Evolutionary conservation across 23 red algal species (phyloP).

Genomic region (Pyropia yezoensis): DNA sequence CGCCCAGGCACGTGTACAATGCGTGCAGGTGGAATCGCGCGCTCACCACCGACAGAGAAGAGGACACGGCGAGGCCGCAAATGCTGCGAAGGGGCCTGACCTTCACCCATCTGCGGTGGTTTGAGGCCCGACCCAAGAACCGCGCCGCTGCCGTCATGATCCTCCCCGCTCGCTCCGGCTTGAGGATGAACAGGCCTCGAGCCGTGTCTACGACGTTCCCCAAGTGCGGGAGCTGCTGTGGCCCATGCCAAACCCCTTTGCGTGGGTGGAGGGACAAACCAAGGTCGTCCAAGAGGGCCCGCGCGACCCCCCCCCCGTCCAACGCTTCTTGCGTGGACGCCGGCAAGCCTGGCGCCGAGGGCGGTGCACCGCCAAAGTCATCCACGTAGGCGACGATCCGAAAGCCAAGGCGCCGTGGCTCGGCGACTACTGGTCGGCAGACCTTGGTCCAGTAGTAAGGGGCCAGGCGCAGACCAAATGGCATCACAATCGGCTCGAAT

Average conservation of each 20-base stretch:
- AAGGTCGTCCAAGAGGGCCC: neutral
- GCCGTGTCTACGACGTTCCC: constrained; percentile 20
- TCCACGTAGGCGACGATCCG: constrained; percentile 26
- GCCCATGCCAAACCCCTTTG: constrained; percentile 4
- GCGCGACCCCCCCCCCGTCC: neutral
- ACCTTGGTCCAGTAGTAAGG: constrained; percentile 15
- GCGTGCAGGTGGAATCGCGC: constrained; percentile 24
- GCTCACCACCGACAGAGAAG: constrained; percentile 8
- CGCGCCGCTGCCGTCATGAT: constrained; percentile 1
- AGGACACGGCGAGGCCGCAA: constrained; percentile 16
- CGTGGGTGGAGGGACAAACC: constrained; percentile 1
- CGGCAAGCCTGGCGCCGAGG: neutral
- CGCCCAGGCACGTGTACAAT: constrained; percentile 8
- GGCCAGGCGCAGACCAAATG: constrained; percentile 15
- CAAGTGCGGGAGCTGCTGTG: constrained; percentile 5
- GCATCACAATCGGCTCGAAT: constrained; percentile 12
- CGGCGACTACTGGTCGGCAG: constrained; percentile 10
- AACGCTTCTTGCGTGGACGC: neutral
- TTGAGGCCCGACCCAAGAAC: neutral
- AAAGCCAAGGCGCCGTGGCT: neutral
- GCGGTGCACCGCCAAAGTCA: neutral
- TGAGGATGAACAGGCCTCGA: constrained; percentile 1
- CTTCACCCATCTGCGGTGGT: neutral
- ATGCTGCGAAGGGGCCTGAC: constrained; percentile 3
- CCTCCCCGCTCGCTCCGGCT: neutral